Conservation (phyloP, 768 basidiomycete genomes). For the Pleurotus pulmonarius region DNA sequence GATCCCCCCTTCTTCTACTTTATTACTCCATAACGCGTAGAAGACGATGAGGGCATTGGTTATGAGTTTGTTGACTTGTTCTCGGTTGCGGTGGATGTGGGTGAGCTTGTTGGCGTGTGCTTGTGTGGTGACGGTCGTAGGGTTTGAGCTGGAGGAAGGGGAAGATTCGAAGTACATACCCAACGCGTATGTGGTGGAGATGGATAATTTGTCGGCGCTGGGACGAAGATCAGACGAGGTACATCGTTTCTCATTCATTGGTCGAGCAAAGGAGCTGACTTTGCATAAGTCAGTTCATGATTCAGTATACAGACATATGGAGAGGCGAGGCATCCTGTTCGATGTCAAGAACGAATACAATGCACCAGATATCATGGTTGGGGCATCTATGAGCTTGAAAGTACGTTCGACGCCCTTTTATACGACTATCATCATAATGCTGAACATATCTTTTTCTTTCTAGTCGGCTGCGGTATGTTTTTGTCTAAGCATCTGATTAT, state of each 20-base stretch:
- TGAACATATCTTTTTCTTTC: not conserved
- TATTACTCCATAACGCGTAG: too few relatives aligned
- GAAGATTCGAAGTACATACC: slow-evolving; percentile 1
- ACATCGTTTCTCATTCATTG: not conserved
- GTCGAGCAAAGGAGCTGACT: too few relatives aligned
- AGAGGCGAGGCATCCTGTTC: slow-evolving; percentile 39
- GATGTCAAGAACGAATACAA: slow-evolving; percentile 51
- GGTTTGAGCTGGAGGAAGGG: not conserved
- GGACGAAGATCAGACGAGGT: not conserved
- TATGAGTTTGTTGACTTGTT: too few relatives aligned
- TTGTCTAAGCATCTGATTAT: not conserved
- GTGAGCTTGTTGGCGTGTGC: too few relatives aligned
- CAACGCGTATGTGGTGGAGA: slow-evolving; percentile 7
- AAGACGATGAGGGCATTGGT: too few relatives aligned
- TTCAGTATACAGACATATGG: slow-evolving; percentile 41
- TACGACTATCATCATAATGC: not conserved
- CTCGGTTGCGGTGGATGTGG: too few relatives aligned
- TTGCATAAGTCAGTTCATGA: slow-evolving; percentile 27
- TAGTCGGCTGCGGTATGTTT: not conserved
- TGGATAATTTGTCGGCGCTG: not conserved
- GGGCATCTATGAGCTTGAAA: slow-evolving; percentile 49
- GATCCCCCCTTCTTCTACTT: too few relatives aligned
- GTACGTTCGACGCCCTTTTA: slow-evolving; percentile 23
- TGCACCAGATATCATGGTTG: slow-evolving; percentile 49
- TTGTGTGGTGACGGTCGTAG: too few relatives aligned